Evolutionary conservation across 257 asterid genomes (phyloP).

Genomic region (Solanum peruvianum): DNA sequence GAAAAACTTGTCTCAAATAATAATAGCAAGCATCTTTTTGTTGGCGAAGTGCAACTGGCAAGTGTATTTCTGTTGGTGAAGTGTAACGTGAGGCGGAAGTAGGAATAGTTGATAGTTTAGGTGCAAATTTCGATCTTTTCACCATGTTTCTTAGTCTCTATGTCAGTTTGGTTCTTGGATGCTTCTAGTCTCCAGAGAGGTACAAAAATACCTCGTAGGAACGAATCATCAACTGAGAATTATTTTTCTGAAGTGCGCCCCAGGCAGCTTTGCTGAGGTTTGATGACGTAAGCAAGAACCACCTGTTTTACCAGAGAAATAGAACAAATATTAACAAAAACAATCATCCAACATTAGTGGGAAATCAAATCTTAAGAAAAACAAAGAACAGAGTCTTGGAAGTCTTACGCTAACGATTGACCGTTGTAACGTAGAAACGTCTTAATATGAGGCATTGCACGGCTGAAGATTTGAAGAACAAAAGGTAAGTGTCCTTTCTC

Average conservation of each 20-base stretch:
- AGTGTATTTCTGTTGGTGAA: not conserved
- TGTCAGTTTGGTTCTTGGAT: not conserved
- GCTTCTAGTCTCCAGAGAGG: not conserved
- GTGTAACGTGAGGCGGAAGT: not conserved
- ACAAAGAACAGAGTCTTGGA: not conserved
- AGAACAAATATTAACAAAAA: not conserved
- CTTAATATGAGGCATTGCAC: slow-evolving; percentile 99
- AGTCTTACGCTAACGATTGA: slow-evolving; percentile 82
- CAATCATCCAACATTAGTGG: not conserved
- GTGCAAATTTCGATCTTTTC: not conserved
- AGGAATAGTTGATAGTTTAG: not conserved
- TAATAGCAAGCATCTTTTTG: not conserved
- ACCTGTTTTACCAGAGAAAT: slow-evolving; percentile 27
- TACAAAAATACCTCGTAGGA: slow-evolving; percentile 60
- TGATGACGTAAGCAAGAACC: slow-evolving; percentile 88
- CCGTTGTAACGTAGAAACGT: slow-evolving; percentile 79
- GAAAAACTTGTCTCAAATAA: not conserved
- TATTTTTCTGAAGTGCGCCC: slow-evolving; percentile 94
- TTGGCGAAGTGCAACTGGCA: not conserved
- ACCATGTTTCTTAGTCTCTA: not conserved
- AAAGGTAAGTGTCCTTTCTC: slow-evolving; percentile 5
- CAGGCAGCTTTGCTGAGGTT: slow-evolving; percentile 99
- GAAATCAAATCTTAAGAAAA: not conserved
- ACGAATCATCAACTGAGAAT: slow-evolving; percentile 96
- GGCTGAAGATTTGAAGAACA: slow-evolving; percentile 35